Evolutionary conservation across 2,329 filamentous ascomycete genomes (phyloP).

Genomic region (Hymenoscyphus repandus): DNA sequence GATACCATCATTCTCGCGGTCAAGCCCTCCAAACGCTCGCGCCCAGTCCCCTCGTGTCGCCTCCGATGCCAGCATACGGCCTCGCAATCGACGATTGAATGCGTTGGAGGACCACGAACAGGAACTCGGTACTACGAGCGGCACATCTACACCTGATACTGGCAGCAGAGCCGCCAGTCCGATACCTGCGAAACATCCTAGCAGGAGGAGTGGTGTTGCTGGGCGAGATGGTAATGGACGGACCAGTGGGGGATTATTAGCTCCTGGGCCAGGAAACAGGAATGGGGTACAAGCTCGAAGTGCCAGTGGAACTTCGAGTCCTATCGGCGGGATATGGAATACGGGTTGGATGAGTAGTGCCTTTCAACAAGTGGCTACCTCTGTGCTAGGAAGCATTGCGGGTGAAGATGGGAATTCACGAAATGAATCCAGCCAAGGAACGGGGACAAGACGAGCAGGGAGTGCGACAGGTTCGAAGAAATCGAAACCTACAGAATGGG

Average conservation of each 20-base stretch:
- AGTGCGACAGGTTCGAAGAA: conserved; percentile 3
- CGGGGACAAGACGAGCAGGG: conserved; percentile 8
- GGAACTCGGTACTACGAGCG: conserved; percentile 26
- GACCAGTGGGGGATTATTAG: conserved; percentile 15
- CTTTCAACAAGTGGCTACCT: conserved; percentile 30
- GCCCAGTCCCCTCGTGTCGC: conserved; percentile 5
- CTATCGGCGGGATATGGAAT: conserved; percentile 19
- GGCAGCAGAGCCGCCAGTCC: conserved; percentile 45
- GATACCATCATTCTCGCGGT: conserved; percentile 13
- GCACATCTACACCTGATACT: conserved; percentile 30
- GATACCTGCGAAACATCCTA: conserved; percentile 40
- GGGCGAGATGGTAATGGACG: conserved; percentile 11
- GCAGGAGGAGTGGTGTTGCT: conserved; percentile 12
- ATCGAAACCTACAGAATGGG: conserved; percentile 23
- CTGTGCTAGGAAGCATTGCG: conserved; percentile 28
- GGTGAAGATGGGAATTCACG: conserved; percentile 10
- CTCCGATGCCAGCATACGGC: conserved; percentile 22
- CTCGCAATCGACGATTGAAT: conserved; percentile 27
- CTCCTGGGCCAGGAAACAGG: conserved; percentile 7
- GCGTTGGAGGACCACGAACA: conserved; percentile 24
- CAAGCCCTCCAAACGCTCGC: conserved; percentile 5
- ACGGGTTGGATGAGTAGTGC: conserved; percentile 28
- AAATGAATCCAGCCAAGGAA: not conserved
- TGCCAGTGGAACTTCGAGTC: conserved; percentile 6
- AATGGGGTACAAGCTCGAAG: conserved; percentile 5